A percentile compares a stretch with the other conserved stretches of the same genome.
phyloP scores from a whole-genome alignment of 352 stramenopile genomes.

The Pythium myriotylum region DNA sequence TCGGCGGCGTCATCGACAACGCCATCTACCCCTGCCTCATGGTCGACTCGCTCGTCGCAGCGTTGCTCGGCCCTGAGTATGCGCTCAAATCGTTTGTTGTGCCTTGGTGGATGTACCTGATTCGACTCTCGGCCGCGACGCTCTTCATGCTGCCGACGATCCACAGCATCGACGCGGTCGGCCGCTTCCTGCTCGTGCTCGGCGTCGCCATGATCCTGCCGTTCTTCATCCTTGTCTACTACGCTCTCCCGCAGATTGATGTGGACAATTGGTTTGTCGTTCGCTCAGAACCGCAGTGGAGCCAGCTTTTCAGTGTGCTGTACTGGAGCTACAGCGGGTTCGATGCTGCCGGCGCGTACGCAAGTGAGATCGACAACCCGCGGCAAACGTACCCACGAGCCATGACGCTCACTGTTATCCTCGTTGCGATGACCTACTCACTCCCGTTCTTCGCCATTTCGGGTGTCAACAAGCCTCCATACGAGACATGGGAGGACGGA shows the following conservation, averaged over 20 bases:
- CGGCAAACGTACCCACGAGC: conserved; percentile 80
- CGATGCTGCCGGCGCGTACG: conserved; percentile 92
- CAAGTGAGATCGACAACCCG: conserved; percentile 90
- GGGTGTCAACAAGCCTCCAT: conserved; percentile 80
- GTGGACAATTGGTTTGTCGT: conserved; percentile 67
- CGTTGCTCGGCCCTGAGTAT: conserved; percentile 32
- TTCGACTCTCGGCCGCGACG: conserved; percentile 40
- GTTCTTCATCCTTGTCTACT: conserved; percentile 88
- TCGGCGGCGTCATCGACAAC: conserved; percentile 79
- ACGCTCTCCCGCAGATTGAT: conserved; percentile 64
- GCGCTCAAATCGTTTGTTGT: conserved; percentile 43
- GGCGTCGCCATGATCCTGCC: conserved; percentile 89
- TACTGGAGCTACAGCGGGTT: conserved; percentile 98
- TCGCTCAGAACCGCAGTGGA: conserved; percentile 69
- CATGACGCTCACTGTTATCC: conserved; percentile 83
- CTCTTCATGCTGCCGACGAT: conserved; percentile 76
- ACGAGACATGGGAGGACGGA: conserved; percentile 91
- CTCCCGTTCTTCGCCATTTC: conserved; percentile 90
- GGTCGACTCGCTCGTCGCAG: conserved; percentile 60
- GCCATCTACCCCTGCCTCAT: conserved; percentile 83
- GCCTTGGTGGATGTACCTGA: conserved; percentile 54
- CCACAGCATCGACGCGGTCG: conserved; percentile 87
- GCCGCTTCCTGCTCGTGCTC: conserved; percentile 82
- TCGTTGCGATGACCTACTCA: conserved; percentile 89
- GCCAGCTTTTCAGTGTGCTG: conserved; percentile 91